Base-by-base conservation (phyloP, 805 yeast species). In the Candida yuanshanica region DNA sequence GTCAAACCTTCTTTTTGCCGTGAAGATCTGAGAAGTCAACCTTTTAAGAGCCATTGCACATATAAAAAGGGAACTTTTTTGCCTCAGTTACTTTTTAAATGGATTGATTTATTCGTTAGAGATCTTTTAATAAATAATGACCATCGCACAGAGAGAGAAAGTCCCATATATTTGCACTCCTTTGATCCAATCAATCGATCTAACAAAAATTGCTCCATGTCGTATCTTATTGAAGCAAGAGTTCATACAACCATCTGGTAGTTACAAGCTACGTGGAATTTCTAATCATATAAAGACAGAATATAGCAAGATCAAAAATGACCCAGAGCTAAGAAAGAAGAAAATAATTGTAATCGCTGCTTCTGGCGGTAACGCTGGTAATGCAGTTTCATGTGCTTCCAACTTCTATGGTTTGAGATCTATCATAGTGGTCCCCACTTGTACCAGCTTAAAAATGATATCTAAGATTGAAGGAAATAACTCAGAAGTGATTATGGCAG, bases 371-470 rank as follows among this genome's bases (percentile, higher is more conserved):
- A 72, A 72, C 46, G 77, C 77, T 13, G 77, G 77, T 1, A 62
- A 72, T 40, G 81, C 80, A 6, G 79, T 78, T 7, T 75, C 79
- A 0, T 66, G 65, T 36, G 66, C 76, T 25, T 67, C 76, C 3
- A 47, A 60, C 40, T 54, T 65, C 55, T 50, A 58, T 44, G 37
- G 63, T 35, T 42, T 73, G 48, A 54, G 58, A 42, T 42, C 70
- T 56, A 77, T 83, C 0, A 85, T 82, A 2, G 83, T 77, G 0
- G 74, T 82, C 1, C 88, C 88, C 1, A 56, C 52, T 1, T 56
- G 66, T 4, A 69, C 85, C 10, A 70, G 71, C 40, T 51, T 51
- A 3, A 62, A 66, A 21, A 76, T 80, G 60, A 57, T 65, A 7
- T 63, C 64, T 10, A 69, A 71, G 46, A 68, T 81, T 33, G 56